Evolutionary conservation across 1,284 basidiomycete species (phyloP).

Genomic region (Puccinia brachypodii): DNA sequence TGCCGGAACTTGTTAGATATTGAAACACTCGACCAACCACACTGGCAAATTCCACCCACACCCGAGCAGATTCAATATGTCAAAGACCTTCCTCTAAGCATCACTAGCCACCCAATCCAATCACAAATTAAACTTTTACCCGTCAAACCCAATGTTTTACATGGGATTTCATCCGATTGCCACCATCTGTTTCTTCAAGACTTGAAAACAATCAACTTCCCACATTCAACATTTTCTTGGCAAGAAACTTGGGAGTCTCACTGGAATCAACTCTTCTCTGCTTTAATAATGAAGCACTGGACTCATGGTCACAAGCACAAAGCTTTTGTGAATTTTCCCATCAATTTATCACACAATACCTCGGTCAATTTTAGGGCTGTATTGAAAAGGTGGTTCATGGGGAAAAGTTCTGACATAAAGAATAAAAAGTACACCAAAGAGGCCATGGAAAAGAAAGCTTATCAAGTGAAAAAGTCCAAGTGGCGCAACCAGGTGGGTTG

Average conservation of each 20-base stretch:
- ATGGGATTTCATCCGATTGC: not conserved
- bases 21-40: not conserved
- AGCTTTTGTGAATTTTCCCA: not conserved
- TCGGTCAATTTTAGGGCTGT: not conserved
- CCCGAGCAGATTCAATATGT: not conserved
- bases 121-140: not conserved
- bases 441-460: not conserved
- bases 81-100: not conserved
- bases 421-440: not conserved
- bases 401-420: not conserved
- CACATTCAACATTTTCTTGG: not conserved
- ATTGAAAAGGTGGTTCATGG: constrained; percentile 1
- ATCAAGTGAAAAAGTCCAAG: not conserved
- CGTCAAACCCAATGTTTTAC: not conserved
- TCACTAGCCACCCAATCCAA: not conserved
- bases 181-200: not conserved
- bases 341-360: not conserved
- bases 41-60: too few relatives aligned
- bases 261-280: not conserved
- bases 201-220: not conserved
- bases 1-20: not conserved
- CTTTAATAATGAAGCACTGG: not conserved
- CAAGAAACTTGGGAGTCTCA: not conserved
- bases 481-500: constrained; percentile 1
- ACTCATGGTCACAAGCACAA: not conserved